Evolutionary conservation across 1,139 yeast species (phyloP), one percentile per base, ranked within the genome.

Genomic region (Magnusiomyces paraingens): DNA sequence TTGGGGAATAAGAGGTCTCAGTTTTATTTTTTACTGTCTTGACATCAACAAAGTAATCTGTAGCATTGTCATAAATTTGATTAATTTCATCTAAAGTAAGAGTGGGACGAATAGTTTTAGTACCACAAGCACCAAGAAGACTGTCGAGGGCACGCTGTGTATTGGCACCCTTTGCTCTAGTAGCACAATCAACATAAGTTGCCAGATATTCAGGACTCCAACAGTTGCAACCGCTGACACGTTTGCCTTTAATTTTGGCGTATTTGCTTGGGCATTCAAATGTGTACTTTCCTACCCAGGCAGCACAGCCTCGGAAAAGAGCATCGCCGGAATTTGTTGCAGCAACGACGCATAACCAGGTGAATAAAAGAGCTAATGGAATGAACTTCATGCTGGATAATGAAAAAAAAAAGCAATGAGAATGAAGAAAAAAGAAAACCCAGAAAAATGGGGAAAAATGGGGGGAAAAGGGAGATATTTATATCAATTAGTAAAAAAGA

Each of bases 181-280:
- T 15, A 29, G 40, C 38, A 15, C 57, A 54, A 47, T 52, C 52
- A 45, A 40, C 35, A 32, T 32, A 49, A 14, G 54, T 38, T 15
- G 57, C 57, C 11, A 51, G 29, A 41, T 49, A 54, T n/a, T 49
- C 54, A n/a, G 36, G 17, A 35, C 51, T 46, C 14, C 15, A 18
- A 32, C 54, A 54, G 2, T 17, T 5, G 41, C 49, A 46, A 14
- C 40, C 29, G 12, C 29, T 2, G n/a, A 46, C 22, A 17, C 26
- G 39, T n/a, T 10, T 35, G 22, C 41, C 41, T 32, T 46, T 29
- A 11, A 45, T 10, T 21, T 45, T 45, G 48, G 21, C 32, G 8
- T 26, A 26, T 8, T 26, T 8, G 32, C 8, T 8, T 26, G 43
- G 43, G 21, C 43, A 40, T 40, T 40, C 43, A 40, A 40, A 40